Evolutionary conservation across 2,329 filamentous ascomycete species (phyloP), one percentile per base, ranked within the genome.

Genomic region (Tothia fuscella): DNA sequence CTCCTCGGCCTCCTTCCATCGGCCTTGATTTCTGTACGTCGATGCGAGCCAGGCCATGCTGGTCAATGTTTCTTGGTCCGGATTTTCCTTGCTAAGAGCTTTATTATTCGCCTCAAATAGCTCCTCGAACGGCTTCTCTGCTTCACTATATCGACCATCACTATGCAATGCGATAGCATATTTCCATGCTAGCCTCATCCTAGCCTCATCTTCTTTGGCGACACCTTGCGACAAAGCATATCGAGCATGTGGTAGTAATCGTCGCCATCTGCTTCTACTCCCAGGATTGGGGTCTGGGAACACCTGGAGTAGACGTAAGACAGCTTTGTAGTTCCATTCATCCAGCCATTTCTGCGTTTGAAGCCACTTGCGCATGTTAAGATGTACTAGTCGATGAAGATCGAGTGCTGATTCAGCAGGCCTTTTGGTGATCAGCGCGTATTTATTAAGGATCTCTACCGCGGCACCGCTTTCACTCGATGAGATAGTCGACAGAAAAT

Each of bases 311-410:
- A n/a, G n/a, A n/a, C n/a, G n/a, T n/a, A n/a, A n/a, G n/a, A n/a
- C n/a, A n/a, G n/a, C n/a, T n/a, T n/a, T n/a, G n/a, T n/a, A n/a
- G n/a, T n/a, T n/a, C n/a, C n/a, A n/a, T n/a, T n/a, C n/a, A n/a
- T n/a, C n/a, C n/a, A n/a, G n/a, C n/a, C n/a, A n/a, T n/a, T n/a
- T n/a, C n/a, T n/a, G n/a, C n/a, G n/a, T n/a, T n/a, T n/a, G n/a
- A 29, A 29, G 26, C 26, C 26, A 29, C n/a, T 9, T 29, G 9
- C 26, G 26, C 26, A 29, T 14, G 21, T 16, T 12, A 10, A 34
- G 21, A 22, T 52, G 50, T 10, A 51, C 50, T 9, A 52, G 39
- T 31, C 50, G 39, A 41, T 52, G 50, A 43, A 52, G 47, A 29
- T 52, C 48, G 39, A 39, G 48, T 29, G 43, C 16, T 26, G n/a